A percentile compares a stretch with the other conserved stretches of the same genome.
phyloP scores from a whole-genome alignment of 2,329 filamentous ascomycete species.

The Botrytis tulipae region DNA sequence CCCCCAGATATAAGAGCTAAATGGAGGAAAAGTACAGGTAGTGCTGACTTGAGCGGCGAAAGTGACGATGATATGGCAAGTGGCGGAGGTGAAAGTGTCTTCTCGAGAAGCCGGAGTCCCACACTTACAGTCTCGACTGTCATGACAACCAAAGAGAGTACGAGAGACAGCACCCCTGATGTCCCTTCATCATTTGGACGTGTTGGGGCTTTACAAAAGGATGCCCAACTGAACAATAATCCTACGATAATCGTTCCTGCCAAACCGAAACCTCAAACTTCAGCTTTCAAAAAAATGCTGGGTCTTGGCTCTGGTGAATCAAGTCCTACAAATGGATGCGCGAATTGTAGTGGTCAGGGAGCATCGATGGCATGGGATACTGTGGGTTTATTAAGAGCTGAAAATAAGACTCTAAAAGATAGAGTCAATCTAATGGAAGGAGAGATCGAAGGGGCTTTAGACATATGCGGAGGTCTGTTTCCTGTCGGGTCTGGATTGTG shows the following conservation, averaged over 20 bases:
- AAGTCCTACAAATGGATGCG: constrained; percentile 42
- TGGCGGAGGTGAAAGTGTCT: constrained; percentile 41
- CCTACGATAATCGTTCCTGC: constrained; percentile 23
- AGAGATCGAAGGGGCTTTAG: constrained; percentile 60
- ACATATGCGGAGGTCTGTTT: constrained; percentile 22
- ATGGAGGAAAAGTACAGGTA: constrained; percentile 25
- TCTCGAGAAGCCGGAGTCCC: constrained; percentile 59
- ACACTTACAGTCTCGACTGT: constrained; percentile 40
- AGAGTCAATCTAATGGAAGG: constrained; percentile 58
- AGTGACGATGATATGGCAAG: constrained; percentile 22
- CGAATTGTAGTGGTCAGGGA: constrained; percentile 58
- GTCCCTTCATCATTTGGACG: constrained; percentile 2
- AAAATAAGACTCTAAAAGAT: constrained; percentile 61
- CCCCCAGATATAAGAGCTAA: constrained; percentile 20
- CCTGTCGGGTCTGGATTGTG: background rate
- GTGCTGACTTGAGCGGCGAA: constrained; percentile 40
- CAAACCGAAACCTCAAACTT: constrained; percentile 42
- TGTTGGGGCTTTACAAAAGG: constrained; percentile 13
- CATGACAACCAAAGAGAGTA: constrained; percentile 19
- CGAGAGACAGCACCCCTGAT: constrained; percentile 14
- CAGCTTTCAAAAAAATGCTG: constrained; percentile 50
- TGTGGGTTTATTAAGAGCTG: constrained; percentile 58
- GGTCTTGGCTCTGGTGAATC: constrained; percentile 31
- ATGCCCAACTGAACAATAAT: constrained; percentile 19
- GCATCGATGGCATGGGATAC: constrained; percentile 64